A percentile compares a stretch with the other conserved stretches of the same genome.
Conservation (phyloP, 495 filamentous ascomycete species). For the Glarea lozoyensis region DNA sequence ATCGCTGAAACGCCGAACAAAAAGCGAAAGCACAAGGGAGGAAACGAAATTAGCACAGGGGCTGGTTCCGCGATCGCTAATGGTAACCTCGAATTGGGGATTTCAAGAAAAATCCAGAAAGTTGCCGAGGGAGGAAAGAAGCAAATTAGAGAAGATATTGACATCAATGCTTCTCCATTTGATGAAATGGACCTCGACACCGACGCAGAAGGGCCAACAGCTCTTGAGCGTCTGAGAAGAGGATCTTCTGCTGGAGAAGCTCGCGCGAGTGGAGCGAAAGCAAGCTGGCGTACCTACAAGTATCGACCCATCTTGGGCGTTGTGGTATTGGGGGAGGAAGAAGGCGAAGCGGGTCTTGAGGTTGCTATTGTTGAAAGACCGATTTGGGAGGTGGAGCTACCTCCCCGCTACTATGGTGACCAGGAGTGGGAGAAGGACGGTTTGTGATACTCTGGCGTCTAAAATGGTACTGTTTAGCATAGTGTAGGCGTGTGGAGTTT, state of each 20-base stretch:
- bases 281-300: slow-evolving; percentile 71
- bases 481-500: too few relatives aligned
- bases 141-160: slow-evolving; percentile 25
- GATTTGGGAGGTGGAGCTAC: slow-evolving; percentile 72
- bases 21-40: slow-evolving; percentile 25
- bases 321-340: slow-evolving; percentile 50
- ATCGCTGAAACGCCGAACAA: slow-evolving; percentile 7
- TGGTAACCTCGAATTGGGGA: slow-evolving; percentile 43
- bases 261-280: slow-evolving; percentile 19
- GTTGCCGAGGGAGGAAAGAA: slow-evolving; percentile 38
- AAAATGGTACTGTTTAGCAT: too few relatives aligned
- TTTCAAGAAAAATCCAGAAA: slow-evolving; percentile 50
- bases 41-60: slow-evolving; percentile 31
- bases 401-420: slow-evolving; percentile 60
- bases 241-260: neutral
- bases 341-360: slow-evolving; percentile 35
- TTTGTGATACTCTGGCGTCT: too few relatives aligned
- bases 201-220: slow-evolving; percentile 28
- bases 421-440: slow-evolving; percentile 42
- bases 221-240: slow-evolving; percentile 7
- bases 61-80: slow-evolving; percentile 55
- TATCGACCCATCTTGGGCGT: slow-evolving; percentile 89
- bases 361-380: slow-evolving; percentile 85
- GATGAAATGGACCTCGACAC: slow-evolving; percentile 32
- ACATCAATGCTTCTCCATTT: slow-evolving; percentile 16